phyloP scores from a whole-genome alignment of 2,329 filamentous ascomycete genomes.

The Colletotrichum chrysophilum region DNA sequence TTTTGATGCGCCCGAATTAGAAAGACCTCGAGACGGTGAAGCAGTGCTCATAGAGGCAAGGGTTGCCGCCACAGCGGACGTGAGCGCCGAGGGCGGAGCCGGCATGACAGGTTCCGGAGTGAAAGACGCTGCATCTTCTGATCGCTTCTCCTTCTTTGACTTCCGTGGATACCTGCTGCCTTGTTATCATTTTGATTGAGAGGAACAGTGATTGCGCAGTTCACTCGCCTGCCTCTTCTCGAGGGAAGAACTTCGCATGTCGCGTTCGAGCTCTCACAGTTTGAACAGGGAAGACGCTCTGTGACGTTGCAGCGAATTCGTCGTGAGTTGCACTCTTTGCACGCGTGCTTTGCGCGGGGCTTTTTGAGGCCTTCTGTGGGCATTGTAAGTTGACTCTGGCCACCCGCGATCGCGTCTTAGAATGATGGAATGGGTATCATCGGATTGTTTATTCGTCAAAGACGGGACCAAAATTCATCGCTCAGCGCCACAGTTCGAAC shows the following conservation, averaged over 20 bases:
- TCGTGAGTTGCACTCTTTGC: constrained; percentile 25
- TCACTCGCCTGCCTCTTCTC: constrained; percentile 13
- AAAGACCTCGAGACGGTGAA: constrained; percentile 8
- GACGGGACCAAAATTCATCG: background rate
- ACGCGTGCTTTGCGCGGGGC: constrained; percentile 26
- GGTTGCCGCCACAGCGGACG: constrained; percentile 2
- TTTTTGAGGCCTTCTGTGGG: constrained; percentile 6
- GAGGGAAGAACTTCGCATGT: constrained; percentile 24
- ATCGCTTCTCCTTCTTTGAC: constrained; percentile 2
- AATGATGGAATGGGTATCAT: background rate
- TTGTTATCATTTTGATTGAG: background rate
- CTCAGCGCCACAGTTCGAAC: background rate
- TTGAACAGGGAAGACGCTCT: constrained; percentile 23
- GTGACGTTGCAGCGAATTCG: constrained; percentile 26
- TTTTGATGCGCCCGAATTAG: background rate
- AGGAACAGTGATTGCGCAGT: background rate
- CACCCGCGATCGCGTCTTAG: background rate
- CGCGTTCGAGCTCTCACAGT: constrained; percentile 19
- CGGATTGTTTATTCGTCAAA: background rate
- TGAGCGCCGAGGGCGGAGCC: background rate
- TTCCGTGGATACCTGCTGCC: constrained; percentile 22
- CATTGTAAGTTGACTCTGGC: background rate
- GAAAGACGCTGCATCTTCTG: background rate
- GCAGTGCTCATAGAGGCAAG: constrained; percentile 3
- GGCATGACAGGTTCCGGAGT: background rate